Base-by-base conservation (phyloP, 2,329 filamentous ascomycete genomes). In the Sporothrix inflata region DNA sequence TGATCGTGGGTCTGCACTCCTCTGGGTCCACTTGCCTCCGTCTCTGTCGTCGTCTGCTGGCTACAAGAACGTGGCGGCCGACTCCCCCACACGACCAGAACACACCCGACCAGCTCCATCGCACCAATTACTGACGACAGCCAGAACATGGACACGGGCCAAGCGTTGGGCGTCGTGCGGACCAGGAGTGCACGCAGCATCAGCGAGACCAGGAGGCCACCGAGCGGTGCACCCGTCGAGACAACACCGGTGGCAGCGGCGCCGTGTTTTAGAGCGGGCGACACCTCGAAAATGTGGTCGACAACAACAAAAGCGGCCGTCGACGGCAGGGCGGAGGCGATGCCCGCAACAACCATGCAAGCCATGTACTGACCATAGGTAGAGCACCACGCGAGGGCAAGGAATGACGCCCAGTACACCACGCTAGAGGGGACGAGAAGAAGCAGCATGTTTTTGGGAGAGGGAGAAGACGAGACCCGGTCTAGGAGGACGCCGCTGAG, bases 191-290 rank as follows among this genome's bases (percentile, higher is more conserved):
- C 71, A 66, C 77, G 74, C 40, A 79, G 75, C 11, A 77, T 63
- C 7, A 80, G 72, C 1, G 78, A 78, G 74, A 78, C 78, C 55
- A 79, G 74, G 19, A 80, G 76, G n/a, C 79, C 79, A n/a, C 78
- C 78, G 2, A 79, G 68, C 4, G 77, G 77, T 7, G 77, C 75
- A 1, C 79, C 78, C 30, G 77, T 70, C 24, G 77, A 76, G 63
- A 78, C 76, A 55, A 77, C 74, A 3, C 77, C 78, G 16, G 75
- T 76, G 0, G 77, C 77, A 16, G 40, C 3, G 72, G 76, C 45
- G 74, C 71, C 27, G 49, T 72, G 72, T 2, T 38, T 27, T 16
- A 71, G 27, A 12, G 1, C 6, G 4, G 66, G 60, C 1, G 60
- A 45, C 21, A 11, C 38, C 8, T 30, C 38, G 49, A 71, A 79